Percentiles rank a stretch among this genome's conserved stretches.
These are phyloP conservation scores for Botrytis elliptica DNA, from an alignment of 2,329 filamentous ascomycete genomes.

Conservation along the genomic window DNA sequence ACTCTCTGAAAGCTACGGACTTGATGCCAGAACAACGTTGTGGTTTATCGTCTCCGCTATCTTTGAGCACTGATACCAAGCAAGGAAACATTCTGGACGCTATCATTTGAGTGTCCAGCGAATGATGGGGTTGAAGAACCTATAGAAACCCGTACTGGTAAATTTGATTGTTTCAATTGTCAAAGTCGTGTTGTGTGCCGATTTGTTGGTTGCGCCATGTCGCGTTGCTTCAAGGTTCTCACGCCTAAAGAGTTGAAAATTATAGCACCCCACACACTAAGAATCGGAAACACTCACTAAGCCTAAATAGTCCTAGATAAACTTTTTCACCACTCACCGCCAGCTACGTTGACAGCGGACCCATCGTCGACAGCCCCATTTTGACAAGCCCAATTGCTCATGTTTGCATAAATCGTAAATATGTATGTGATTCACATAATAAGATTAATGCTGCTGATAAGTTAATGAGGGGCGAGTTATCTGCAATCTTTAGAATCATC, in stretches of 20 bases:
- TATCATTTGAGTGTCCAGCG: neutral
- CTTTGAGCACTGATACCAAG: neutral
- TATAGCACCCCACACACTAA: neutral
- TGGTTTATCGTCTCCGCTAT: too few relatives aligned
- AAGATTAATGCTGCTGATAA: slow-evolving; percentile 13
- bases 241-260: neutral
- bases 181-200: slow-evolving; percentile 6
- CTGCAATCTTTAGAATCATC: neutral
- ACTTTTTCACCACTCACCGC: slow-evolving; percentile 11
- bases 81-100: neutral
- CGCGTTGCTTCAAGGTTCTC: neutral
- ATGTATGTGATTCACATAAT: slow-evolving; percentile 3
- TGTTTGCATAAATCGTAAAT: slow-evolving; percentile 8
- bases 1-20: neutral
- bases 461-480: slow-evolving; percentile 2
- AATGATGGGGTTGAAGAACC: neutral
- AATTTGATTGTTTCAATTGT: neutral
- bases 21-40: neutral
- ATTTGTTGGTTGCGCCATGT: neutral
- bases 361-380: slow-evolving; percentile 9
- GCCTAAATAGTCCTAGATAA: neutral
- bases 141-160: neutral
- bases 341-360: slow-evolving; percentile 16
- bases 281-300: neutral
- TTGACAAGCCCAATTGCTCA: slow-evolving; percentile 5